These are phyloP conservation scores for Phytophthora podocarpi DNA, from an alignment of 352 stramenopile species.

Conservation along the genomic window DNA sequence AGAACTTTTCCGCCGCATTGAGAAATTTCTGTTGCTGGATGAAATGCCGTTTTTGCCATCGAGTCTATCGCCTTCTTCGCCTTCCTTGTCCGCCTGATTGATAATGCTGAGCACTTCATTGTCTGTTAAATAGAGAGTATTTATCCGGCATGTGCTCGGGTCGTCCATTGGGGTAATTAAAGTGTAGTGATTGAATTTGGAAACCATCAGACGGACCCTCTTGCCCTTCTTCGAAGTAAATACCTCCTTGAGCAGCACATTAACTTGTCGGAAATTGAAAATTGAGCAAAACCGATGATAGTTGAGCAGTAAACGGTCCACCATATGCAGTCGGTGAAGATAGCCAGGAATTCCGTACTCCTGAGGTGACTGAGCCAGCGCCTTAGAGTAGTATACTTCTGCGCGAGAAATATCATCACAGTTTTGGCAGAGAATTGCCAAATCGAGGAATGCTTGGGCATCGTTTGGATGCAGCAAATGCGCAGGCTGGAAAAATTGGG, in stretches of 20 bases:
- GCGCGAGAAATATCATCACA: slow-evolving; percentile 45
- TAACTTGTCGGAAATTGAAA: slow-evolving; percentile 60
- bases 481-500: slow-evolving; percentile 53
- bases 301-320: slow-evolving; percentile 68
- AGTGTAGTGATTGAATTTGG: slow-evolving; percentile 63
- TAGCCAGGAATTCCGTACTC: slow-evolving; percentile 68
- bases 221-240: slow-evolving; percentile 57
- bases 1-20: slow-evolving; percentile 28
- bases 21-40: slow-evolving; percentile 23
- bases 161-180: slow-evolving; percentile 44
- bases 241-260: slow-evolving; percentile 53
- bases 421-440: slow-evolving; percentile 66
- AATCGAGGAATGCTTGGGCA: slow-evolving; percentile 50
- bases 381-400: slow-evolving; percentile 58
- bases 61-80: background rate
- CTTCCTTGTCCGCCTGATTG: background rate
- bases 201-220: slow-evolving; percentile 56
- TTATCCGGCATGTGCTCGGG: slow-evolving; percentile 37
- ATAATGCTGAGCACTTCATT: slow-evolving; percentile 48
- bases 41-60: no score
- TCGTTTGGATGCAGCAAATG: slow-evolving; percentile 60
- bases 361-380: slow-evolving; percentile 37
- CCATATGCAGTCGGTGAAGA: slow-evolving; percentile 57
- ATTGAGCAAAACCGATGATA: slow-evolving; percentile 77
- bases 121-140: slow-evolving; percentile 62